Evolutionary conservation across 495 filamentous ascomycete species (phyloP), one percentile per base, ranked within the genome.

Genomic region (Talaromyces trachyspermus): DNA sequence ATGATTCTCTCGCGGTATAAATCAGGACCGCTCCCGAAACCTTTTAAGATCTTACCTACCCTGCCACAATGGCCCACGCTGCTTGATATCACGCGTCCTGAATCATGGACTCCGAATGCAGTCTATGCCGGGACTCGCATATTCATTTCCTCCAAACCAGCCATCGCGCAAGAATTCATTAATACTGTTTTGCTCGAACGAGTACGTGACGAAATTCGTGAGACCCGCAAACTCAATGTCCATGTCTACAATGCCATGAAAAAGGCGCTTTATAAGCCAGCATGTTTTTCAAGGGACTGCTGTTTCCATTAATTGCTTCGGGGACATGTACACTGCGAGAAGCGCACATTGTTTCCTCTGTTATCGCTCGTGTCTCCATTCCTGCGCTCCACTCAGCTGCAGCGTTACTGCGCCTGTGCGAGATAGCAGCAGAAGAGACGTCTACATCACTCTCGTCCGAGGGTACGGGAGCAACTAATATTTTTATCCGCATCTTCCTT

Each of bases 241-340:
- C 94, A 97, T 66, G 76, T 95, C 3, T 99, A 95, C 73, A 86
- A 89, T 49, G 80, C 88, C 2, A 70, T 98, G 38, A 95, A 95
- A 63, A 95, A 95, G 59, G 81, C 83, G 2, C 74, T 97, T 7
- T 99, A 95, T 73, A 97, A 96, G 59, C 94, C 92, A 2, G 86
- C 88, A 0, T 88, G 88, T 18, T 99, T 94, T 97, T 99, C 74
- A 96, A 96, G 63, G 92, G 92, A 1, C 79, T 97, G 51, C 72
- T 98, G 5, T 97, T 97, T 57, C 94, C 94, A 3, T 74, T 98
- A 9, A 83, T 91, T 0, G 75, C 74, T 12, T 78, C 77, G 46
- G 73, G 86, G 8, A 87, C 80, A 22, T 95, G 89, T 69, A 91
- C 89, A 4, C 66, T 97, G 36, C 78, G 89, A 25, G 92, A 98